Evolutionary conservation across 2,329 filamentous ascomycete genomes (phyloP).

Genomic region (Penicillium sp.): DNA sequence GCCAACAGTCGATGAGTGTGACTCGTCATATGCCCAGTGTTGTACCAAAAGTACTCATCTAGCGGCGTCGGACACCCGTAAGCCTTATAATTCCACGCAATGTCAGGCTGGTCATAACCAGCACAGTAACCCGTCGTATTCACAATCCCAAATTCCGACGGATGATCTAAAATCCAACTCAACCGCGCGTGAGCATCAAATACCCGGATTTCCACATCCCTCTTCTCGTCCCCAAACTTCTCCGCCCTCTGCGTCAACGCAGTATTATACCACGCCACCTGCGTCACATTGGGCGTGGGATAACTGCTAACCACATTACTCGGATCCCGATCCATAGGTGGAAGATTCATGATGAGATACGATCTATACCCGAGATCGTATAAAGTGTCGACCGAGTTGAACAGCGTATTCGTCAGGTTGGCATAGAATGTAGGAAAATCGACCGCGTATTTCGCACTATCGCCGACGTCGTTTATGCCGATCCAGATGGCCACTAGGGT

Average conservation of each 20-base stretch:
- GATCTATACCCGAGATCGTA: conserved; percentile 46
- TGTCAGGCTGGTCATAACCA: conserved; percentile 49
- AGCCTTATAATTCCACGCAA: conserved; percentile 41
- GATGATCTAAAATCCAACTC: conserved; percentile 45
- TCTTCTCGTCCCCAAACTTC: conserved; percentile 34
- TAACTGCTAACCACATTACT: conserved; percentile 34
- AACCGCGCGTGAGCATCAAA: conserved; percentile 49
- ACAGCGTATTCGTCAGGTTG: conserved; percentile 42
- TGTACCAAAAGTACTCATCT: conserved; percentile 51
- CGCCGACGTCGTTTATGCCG: conserved; percentile 58
- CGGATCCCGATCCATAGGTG: conserved; percentile 50
- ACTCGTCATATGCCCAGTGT: conserved; percentile 49
- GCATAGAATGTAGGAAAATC: conserved; percentile 50
- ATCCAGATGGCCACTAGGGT: conserved; percentile 56
- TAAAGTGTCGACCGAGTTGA: conserved; percentile 43
- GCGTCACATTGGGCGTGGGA: conserved; percentile 47
- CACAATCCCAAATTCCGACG: conserved; percentile 43
- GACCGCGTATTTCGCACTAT: conserved; percentile 47
- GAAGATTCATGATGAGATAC: conserved; percentile 54
- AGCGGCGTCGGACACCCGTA: conserved; percentile 49
- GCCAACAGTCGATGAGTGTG: conserved; percentile 43
- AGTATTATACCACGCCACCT: conserved; percentile 48
- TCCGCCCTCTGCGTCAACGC: conserved; percentile 37
- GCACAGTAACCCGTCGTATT: conserved; percentile 50
- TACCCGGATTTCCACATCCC: conserved; percentile 39